Base-by-base conservation (phyloP, 306 rosid species). In the Fragaria ananassa region DNA sequence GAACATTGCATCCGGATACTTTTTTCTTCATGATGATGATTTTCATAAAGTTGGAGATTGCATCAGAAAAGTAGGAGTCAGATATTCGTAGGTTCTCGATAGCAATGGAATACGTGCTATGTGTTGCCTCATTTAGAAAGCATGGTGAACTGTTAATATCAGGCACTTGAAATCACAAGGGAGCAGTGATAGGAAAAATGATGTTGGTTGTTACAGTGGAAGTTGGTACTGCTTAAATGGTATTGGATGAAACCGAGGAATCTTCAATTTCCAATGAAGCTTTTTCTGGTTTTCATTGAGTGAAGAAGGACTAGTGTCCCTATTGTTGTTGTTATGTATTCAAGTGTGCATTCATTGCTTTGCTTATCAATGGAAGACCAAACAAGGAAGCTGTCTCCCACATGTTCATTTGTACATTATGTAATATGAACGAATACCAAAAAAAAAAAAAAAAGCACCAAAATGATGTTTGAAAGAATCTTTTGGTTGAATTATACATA, bases 231-330 rank as follows among this genome's bases (percentile, higher is more conserved):
- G 80, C 57, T 66, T 27, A 58, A 67, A 78, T 72, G 71, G 65
- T 65, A 77, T 49, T 76, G 81, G 79, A 50, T 29, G 81, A 67
- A 56, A 21, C 34, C 27, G 56, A 62, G 76, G 82, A 77, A 81
- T 87, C 84, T 78, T 69, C 86, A 78, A 80, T 80, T 89, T 81
- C 93, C 89, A 85, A 87, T 23, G 82, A 78, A 62, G 51, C 70
- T 64, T 72, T 47, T 47, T 78, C 15, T 41, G 19, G 53, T 62
- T 64, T 65, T 80, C 70, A 54, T 21, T 35, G 18, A 58, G 17
- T 58, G 64, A 58, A 9, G 45, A 71, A 67, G 74, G 53, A 44
- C 45, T 42, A 9, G 45, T 8, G 45, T 42, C 45, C 45, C 42
- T 47, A 74, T 66, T 27, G 19, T 66, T 27, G 14, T 77, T 47